Conservation (phyloP, 2,329 filamentous ascomycete species). For the Microdochium bolleyi region DNA sequence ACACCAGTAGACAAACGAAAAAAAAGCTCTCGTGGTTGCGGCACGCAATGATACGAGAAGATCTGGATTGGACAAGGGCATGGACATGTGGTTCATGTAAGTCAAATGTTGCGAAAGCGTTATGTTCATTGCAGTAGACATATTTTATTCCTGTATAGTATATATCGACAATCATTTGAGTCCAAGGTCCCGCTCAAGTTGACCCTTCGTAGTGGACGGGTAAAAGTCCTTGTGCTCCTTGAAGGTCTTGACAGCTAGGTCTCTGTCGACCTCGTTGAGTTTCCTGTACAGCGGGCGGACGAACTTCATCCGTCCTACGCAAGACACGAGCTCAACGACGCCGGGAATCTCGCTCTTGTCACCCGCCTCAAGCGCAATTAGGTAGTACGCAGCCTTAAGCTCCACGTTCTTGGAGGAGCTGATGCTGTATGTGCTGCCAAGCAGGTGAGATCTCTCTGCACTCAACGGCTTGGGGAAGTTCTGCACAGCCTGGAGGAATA, state of each 20-base stretch:
- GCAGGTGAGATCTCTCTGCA: constrained; percentile 55
- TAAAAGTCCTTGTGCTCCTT: constrained; percentile 87
- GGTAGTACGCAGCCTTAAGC: constrained; percentile 72
- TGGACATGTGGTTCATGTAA: no score
- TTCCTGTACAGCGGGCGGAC: constrained; percentile 77
- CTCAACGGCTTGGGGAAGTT: constrained; percentile 56
- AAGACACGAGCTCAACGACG: constrained; percentile 66
- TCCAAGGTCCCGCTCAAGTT: constrained; percentile 79
- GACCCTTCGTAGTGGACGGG: constrained; percentile 81
- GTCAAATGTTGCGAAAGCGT: no score
- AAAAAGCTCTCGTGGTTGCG: no score
- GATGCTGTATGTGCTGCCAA: constrained; percentile 71
- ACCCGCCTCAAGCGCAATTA: constrained; percentile 67
- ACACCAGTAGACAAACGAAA: no score
- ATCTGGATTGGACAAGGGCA: no score
- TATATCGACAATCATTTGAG: constrained; percentile 14
- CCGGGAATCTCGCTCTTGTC: constrained; percentile 62
- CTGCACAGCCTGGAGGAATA: constrained; percentile 79
- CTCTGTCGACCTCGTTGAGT: constrained; percentile 65
- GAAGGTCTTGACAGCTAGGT: constrained; percentile 74
- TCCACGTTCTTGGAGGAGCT: constrained; percentile 76
- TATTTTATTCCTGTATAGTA: no score
- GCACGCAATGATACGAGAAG: no score
- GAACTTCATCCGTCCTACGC: constrained; percentile 94
- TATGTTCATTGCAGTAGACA: no score